These are phyloP conservation scores for Podospora pseudoanserina DNA, from an alignment of 495 filamentous ascomycete genomes.

Conservation along the genomic window DNA sequence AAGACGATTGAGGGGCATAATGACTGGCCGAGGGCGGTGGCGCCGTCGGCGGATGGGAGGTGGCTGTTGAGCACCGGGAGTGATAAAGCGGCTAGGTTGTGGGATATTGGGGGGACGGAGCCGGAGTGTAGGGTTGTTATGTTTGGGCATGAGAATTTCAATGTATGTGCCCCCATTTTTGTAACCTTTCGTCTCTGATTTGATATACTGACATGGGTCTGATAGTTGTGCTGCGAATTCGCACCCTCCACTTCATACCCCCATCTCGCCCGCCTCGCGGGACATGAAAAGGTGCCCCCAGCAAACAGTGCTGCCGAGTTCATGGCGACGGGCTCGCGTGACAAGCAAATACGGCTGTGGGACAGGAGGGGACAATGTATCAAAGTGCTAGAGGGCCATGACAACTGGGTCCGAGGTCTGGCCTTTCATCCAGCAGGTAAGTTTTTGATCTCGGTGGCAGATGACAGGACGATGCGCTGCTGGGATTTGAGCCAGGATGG, in stretches of 20 bases:
- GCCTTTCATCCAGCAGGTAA: slow-evolving; percentile 90
- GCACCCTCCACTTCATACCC: slow-evolving; percentile 73
- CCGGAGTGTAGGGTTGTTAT: slow-evolving; percentile 72
- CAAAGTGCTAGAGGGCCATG: slow-evolving; percentile 80
- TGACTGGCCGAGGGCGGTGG: slow-evolving; percentile 81
- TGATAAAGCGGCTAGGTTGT: slow-evolving; percentile 72
- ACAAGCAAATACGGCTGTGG: slow-evolving; percentile 88
- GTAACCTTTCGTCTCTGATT: neutral
- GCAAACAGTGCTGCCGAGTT: slow-evolving; percentile 73
- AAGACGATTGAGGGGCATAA: slow-evolving; percentile 72
- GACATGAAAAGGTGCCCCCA: slow-evolving; percentile 65
- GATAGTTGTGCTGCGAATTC: slow-evolving; percentile 71
- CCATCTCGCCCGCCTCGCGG: slow-evolving; percentile 70
- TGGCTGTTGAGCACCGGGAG: slow-evolving; percentile 74
- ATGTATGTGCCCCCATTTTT: slow-evolving; percentile 5
- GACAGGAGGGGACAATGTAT: slow-evolving; percentile 76
- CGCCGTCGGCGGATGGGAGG: slow-evolving; percentile 72
- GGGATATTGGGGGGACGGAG: slow-evolving; percentile 64
- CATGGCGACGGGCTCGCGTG: slow-evolving; percentile 79
- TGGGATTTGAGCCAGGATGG: slow-evolving; percentile 93
- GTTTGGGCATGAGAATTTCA: slow-evolving; percentile 74
- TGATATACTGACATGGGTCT: slow-evolving; percentile 30
- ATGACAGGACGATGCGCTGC: slow-evolving; percentile 85
- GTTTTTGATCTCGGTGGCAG: slow-evolving; percentile 74
- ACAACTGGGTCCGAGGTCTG: slow-evolving; percentile 85